Percentiles rank a stretch among this genome's conserved stretches.
These are phyloP conservation scores for Blastomyces parvus DNA, from an alignment of 2,329 filamentous ascomycete species.

Conservation along the genomic window DNA sequence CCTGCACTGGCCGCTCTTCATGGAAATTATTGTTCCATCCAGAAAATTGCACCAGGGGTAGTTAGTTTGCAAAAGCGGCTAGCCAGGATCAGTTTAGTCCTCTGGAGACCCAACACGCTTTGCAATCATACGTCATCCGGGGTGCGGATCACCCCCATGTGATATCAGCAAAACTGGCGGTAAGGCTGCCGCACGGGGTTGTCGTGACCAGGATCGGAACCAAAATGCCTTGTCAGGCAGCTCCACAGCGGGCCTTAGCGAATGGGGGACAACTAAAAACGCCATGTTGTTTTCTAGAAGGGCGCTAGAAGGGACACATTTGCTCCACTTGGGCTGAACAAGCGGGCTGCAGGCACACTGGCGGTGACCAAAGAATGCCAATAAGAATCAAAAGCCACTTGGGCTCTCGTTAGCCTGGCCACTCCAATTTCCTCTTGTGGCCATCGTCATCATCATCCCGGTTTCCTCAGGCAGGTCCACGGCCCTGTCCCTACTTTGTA, in stretches of 20 bases:
- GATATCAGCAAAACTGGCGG: neutral
- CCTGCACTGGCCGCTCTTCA: too few species aligned
- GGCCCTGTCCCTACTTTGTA: neutral
- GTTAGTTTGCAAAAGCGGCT: too few species aligned
- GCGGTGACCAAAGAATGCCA: neutral
- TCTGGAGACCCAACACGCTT: too few species aligned
- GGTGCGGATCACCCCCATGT: neutral
- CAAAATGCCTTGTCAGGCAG: neutral
- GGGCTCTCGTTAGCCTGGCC: neutral
- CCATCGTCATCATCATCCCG: neutral
- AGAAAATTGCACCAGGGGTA: too few species aligned
- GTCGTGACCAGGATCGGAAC: neutral
- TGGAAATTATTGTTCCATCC: too few species aligned
- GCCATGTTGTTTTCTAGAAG: conserved; percentile 1
- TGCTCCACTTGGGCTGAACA: neutral
- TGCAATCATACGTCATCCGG: neutral
- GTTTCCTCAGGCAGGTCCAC: neutral
- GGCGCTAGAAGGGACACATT: neutral
- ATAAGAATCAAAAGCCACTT: too few species aligned
- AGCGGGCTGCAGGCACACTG: neutral
- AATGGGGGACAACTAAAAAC: neutral
- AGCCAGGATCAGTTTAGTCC: too few species aligned
- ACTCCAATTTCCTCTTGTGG: too few species aligned
- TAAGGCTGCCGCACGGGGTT: neutral
- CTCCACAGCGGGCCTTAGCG: neutral